Evolutionary conservation across 1,284 basidiomycete genomes (phyloP).

Genomic region (Apiotrichum porosum): DNA sequence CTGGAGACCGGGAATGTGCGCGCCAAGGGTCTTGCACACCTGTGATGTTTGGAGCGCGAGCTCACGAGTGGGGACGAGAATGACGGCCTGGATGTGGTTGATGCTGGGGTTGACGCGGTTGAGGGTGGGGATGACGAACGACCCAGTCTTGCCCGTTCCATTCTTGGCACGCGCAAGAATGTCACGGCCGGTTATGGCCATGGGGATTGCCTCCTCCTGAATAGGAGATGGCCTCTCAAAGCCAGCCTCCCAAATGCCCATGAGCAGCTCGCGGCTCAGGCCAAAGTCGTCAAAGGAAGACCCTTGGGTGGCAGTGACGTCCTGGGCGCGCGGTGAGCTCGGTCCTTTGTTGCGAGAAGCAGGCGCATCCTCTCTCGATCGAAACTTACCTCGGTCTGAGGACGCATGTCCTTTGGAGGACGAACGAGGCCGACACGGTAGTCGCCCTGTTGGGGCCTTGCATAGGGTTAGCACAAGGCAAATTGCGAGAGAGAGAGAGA

Average conservation of each 20-base stretch:
- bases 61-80: conserved; percentile 92
- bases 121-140: conserved; percentile 94
- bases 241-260: conserved; percentile 94
- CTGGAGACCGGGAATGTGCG: conserved; percentile 82
- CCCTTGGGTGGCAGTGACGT: conserved; percentile 86
- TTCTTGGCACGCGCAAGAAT: conserved; percentile 64
- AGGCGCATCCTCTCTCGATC: too few relatives aligned
- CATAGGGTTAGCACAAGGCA: too few relatives aligned
- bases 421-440: conserved; percentile 58
- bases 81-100: conserved; percentile 88
- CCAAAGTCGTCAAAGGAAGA: conserved; percentile 86
- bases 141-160: conserved; percentile 65
- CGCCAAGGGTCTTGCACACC: conserved; percentile 94
- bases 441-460: conserved; percentile 24
- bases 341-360: not conserved
- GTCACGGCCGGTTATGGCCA: conserved; percentile 80
- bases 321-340: conserved; percentile 46
- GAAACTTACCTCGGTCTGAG: conserved; percentile 69
- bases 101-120: conserved; percentile 84
- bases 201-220: conserved; percentile 93
- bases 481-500: too few relatives aligned
- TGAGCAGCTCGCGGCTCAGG: conserved; percentile 71
- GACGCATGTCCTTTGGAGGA: conserved; percentile 84
- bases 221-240: conserved; percentile 97
- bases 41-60: conserved; percentile 93